Evolutionary conservation across 306 rosid genomes (phyloP), one percentile per base, ranked within the genome.

Genomic region (Medicago arabica): DNA sequence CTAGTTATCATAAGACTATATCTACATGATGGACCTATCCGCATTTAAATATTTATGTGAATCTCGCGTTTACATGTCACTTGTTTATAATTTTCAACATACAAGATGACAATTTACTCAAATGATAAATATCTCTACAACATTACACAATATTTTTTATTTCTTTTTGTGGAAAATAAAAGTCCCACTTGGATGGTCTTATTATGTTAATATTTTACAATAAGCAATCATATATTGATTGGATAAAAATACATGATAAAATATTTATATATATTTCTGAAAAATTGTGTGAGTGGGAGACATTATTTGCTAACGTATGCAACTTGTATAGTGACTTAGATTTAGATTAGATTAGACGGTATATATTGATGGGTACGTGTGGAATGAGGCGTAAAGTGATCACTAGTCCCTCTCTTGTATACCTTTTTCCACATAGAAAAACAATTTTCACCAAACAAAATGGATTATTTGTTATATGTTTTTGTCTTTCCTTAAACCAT

Each of bases 311-410:
- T 47, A 74, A 80, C 58, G 65, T 67, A 74, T 74, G 51, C 59
- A 21, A 21, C 10, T 41, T 44, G 72, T 68, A 54, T 16, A 55
- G 49, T 46, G 77, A 71, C 11, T 36, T 36, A 3, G 83, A 60
- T 21, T 36, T 36, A 8, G 83, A 60, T 68, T 57, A 60, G 80
- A 79, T 69, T 44, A 72, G 49, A 64, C 38, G 18, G 72, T 69
- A 51, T 53, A 70, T 53, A 49, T 69, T 62, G 67, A 75, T 71
- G 9, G 74, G 46, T 80, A 84, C 78, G 83, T 75, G 86, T 67
- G 85, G 77, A 82, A 80, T 82, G 81, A 76, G 70, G 83, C 88
- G 79, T 87, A 87, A 87, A 91, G 93, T 71, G 83, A 36, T 77
- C 39, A 21, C 21, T 64, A 83, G 91, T 87, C 93, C 84, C 84